Evolutionary conservation across 2,329 filamentous ascomycete genomes (phyloP), one percentile per base, ranked within the genome.

Genomic region (Chrysoporthe puriensis): DNA sequence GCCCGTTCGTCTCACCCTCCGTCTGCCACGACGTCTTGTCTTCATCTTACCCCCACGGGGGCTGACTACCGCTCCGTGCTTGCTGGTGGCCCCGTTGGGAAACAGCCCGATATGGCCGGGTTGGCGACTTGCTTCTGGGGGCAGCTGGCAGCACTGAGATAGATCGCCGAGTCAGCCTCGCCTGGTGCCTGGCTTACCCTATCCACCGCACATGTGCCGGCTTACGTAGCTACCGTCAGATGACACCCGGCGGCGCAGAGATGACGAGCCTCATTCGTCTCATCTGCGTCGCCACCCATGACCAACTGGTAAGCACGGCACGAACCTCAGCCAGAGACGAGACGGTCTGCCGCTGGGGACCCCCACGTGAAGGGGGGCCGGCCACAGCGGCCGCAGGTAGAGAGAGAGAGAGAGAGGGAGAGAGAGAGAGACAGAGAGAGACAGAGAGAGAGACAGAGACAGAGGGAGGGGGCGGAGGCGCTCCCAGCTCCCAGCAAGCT

Each of bases 141-240:
- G 46, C 14, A 26, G 50, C 1, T 32, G 26, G n/a, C 50, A 26
- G 21, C 7, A 54, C 50, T 14, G 36, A 32, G 59, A 40, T 21
- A 32, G 59, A 40, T 21, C 34, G 48, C 67, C 46, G 48, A 66
- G 56, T 69, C 40, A 50, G 67, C 67, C 64, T 62, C 18, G 61
- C 43, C n/a, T 61, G 54, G 58, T 69, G 52, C 61, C 59, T 54
- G 67, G 64, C 64, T 61, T 60, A 54, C 40, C 8, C 64, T 44
- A 48, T 43, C 57, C 52, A 48, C 52, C 57, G 26, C 64, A n/a
- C 58, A 54, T 52, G 32, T 46, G 62, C 62, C 66, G 66, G 66
- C 63, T 62, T 67, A 52, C 56, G 57, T 59, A 48, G 61, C 52
- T 60, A 62, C 50, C 50, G 64, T 69, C 67, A 69, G 34, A 69